Conservation (phyloP, 352 stramenopile genomes). For the Phytophthora brassicae region DNA sequence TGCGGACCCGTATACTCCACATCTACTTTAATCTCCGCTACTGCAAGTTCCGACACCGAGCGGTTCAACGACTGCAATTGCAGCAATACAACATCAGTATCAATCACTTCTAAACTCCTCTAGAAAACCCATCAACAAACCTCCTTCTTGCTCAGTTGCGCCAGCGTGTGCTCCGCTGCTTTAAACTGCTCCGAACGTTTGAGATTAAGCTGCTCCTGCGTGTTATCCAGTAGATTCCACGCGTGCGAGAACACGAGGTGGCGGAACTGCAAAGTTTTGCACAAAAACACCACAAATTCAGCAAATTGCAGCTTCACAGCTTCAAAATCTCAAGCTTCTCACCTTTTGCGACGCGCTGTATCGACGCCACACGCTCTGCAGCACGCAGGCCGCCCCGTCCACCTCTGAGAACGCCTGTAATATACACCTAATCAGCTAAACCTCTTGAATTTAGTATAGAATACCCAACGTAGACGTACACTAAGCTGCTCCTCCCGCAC, state of each 20-base stretch:
- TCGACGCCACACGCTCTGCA: conserved; percentile 79
- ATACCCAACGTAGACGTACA: too few relatives aligned
- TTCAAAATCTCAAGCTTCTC: neutral
- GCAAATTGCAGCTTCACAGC: too few relatives aligned
- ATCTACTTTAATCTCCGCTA: conserved; percentile 51
- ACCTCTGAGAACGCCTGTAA: conserved; percentile 66
- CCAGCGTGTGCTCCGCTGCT: conserved; percentile 77
- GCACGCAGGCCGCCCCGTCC: conserved; percentile 68
- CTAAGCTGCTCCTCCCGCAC: conserved; percentile 78
- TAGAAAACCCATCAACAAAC: too few relatives aligned
- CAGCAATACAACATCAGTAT: conserved; percentile 3
- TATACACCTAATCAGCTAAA: too few relatives aligned
- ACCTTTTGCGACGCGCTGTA: conserved; percentile 78
- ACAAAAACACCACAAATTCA: too few relatives aligned
- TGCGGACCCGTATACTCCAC: conserved; percentile 76
- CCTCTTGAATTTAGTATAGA: too few relatives aligned
- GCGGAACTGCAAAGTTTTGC: conserved; percentile 55
- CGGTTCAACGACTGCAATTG: conserved; percentile 46
- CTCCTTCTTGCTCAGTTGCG: conserved; percentile 71
- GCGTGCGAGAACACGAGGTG: conserved; percentile 78
- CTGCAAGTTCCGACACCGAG: conserved; percentile 57
- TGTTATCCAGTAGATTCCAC: conserved; percentile 91
- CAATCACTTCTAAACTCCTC: neutral
- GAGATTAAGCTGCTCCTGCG: conserved; percentile 88
- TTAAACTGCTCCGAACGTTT: conserved; percentile 88